Percentiles rank a stretch among this genome's conserved stretches.
These are phyloP conservation scores for Striga hermonthica DNA, from an alignment of 305 asterid genomes.

Conservation along the genomic window DNA sequence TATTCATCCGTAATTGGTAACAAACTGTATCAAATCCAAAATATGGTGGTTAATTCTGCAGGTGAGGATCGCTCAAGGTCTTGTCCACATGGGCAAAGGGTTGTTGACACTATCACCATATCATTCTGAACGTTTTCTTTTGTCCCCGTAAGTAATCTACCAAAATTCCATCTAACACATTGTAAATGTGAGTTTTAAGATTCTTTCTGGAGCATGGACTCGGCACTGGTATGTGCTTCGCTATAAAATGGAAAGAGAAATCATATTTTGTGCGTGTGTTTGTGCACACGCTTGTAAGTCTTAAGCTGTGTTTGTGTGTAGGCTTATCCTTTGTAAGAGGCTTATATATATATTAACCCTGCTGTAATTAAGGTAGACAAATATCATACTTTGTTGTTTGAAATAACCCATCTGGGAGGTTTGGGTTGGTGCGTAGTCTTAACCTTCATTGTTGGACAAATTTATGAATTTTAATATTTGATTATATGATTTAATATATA, in stretches of 20 bases:
- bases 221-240: no score
- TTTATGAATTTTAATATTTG: slow-evolving; percentile 3
- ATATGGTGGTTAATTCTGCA: slow-evolving; percentile 35
- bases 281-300: no score
- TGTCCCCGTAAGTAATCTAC: slow-evolving; percentile 72
- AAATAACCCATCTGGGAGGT: no score
- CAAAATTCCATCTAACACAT: neutral
- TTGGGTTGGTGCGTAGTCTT: neutral
- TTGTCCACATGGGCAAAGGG: slow-evolving; percentile 91
- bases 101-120: slow-evolving; percentile 85
- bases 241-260: no score
- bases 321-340: no score
- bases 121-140: slow-evolving; percentile 76
- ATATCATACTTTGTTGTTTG: no score
- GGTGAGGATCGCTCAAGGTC: slow-evolving; percentile 98
- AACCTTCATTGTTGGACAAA: neutral
- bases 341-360: no score
- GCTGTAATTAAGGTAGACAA: no score
- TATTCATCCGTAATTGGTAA: neutral
- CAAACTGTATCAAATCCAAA: slow-evolving; percentile 14
- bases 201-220: no score
- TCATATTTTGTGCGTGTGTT: no score
- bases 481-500: no score
- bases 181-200: neutral
- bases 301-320: no score